Evolutionary conservation across 768 basidiomycete genomes (phyloP).

Genomic region (Mycena polygramma): DNA sequence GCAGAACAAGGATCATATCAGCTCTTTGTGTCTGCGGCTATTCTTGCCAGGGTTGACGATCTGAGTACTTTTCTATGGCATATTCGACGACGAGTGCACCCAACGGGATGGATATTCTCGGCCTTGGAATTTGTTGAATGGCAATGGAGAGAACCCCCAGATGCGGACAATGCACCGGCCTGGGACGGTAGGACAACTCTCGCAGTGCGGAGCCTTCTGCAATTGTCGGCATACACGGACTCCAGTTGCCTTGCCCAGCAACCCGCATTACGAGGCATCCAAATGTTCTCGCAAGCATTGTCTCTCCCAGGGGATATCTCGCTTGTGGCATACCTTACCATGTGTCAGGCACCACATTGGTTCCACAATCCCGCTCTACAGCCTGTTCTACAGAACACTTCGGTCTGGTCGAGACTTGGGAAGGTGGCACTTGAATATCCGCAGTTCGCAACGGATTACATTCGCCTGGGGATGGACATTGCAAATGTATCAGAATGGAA

Average conservation of each 20-base stretch:
- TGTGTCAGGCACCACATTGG: background rate
- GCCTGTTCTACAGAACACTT: background rate
- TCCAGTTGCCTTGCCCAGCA: no score
- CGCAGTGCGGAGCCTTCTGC: background rate
- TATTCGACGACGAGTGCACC: no score
- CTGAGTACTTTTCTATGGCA: no score
- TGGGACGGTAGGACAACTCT: background rate
- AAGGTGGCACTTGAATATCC: background rate
- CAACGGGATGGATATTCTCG: background rate
- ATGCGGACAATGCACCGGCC: no score
- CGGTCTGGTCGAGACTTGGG: constrained; percentile 1
- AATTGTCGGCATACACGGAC: background rate
- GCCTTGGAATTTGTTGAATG: constrained; percentile 15
- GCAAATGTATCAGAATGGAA: background rate
- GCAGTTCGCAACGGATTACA: background rate
- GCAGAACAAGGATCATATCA: background rate
- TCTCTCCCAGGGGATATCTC: background rate
- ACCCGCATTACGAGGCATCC: background rate
- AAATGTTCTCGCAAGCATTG: background rate
- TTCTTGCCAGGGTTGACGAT: background rate
- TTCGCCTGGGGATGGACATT: background rate
- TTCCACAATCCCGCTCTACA: no score
- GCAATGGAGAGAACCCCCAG: no score
- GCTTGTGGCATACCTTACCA: background rate
- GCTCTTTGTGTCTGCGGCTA: background rate